These are phyloP conservation scores for Starmerella floris DNA, from an alignment of 805 yeast genomes.

Conservation along the genomic window DNA sequence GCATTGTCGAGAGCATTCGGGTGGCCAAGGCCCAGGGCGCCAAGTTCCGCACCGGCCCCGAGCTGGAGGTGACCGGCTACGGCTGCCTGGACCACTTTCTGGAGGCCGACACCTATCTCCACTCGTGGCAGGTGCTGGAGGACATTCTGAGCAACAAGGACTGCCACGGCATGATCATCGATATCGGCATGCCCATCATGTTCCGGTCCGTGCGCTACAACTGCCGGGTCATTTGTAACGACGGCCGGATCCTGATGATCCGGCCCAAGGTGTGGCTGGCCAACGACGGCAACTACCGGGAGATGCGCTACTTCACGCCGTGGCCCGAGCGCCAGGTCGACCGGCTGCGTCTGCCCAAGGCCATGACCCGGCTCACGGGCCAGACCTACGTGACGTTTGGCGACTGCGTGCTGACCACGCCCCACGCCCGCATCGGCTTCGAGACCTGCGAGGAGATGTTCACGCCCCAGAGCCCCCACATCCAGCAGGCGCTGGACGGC, in stretches of 20 bases:
- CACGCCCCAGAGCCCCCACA: constrained; percentile 93
- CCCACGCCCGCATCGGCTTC: constrained; percentile 85
- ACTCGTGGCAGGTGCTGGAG: constrained; percentile 89
- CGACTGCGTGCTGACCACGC: constrained; percentile 73
- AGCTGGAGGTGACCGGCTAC: constrained; percentile 85
- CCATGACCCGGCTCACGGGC: constrained; percentile 50
- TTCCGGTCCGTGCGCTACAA: constrained; percentile 83
- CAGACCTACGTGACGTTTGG: constrained; percentile 69
- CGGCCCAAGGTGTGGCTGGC: constrained; percentile 90
- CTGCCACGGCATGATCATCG: constrained; percentile 66
- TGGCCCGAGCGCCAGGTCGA: constrained; percentile 81
- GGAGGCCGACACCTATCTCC: constrained; percentile 76
- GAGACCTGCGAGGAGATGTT: constrained; percentile 97
- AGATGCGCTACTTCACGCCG: constrained; percentile 93
- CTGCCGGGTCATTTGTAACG: constrained; percentile 71
- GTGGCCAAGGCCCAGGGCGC: constrained; percentile 70
- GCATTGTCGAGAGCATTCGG: constrained; percentile 68
- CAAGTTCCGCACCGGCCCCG: constrained; percentile 86
- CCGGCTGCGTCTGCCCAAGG: constrained; percentile 54
- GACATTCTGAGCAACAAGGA: constrained; percentile 55
- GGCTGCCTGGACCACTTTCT: constrained; percentile 64
- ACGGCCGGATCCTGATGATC: constrained; percentile 67
- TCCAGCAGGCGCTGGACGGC: constrained; percentile 83
- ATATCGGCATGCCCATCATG: constrained; percentile 87
- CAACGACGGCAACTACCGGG: constrained; percentile 95